These are phyloP conservation scores for Globisporangium apiculatum DNA, from an alignment of 352 stramenopile genomes.

Conservation along the genomic window DNA sequence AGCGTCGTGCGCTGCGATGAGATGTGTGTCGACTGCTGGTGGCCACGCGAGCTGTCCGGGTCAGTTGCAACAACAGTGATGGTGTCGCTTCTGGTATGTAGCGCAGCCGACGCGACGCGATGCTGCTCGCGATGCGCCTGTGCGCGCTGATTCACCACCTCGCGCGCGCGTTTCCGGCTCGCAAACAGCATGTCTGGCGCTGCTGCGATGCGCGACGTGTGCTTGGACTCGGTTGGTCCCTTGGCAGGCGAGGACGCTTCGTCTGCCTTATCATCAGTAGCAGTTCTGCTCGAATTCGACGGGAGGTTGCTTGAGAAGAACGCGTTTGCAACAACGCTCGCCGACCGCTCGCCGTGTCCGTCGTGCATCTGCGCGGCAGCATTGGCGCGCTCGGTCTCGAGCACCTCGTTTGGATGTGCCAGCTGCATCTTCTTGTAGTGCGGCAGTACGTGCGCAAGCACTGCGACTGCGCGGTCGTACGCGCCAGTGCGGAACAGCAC, in stretches of 20 bases:
- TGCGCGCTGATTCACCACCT: conserved; percentile 7
- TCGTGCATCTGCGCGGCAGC: conserved; percentile 11
- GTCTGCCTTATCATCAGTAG: too few relatives aligned
- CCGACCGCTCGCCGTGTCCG: neutral
- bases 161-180: conserved; percentile 6
- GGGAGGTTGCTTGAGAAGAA: conserved; percentile 5
- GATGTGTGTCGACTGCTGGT: too few relatives aligned
- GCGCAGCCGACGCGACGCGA: neutral
- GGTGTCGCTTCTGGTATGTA: neutral
- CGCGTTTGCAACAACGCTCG: conserved; percentile 5
- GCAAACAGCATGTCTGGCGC: conserved; percentile 8
- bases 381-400: conserved; percentile 20
- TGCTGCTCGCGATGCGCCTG: conserved; percentile 5
- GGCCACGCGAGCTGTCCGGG: neutral
- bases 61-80: neutral
- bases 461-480: conserved; percentile 10
- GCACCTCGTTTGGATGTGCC: conserved; percentile 15
- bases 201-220: neutral
- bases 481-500: conserved; percentile 19
- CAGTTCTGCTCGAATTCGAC: neutral
- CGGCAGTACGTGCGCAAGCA: conserved; percentile 25
- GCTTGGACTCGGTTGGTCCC: conserved; percentile 1
- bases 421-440: conserved; percentile 28
- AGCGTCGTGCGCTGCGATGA: conserved; percentile 5
- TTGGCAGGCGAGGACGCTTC: too few relatives aligned